A percentile compares a stretch with the other conserved stretches of the same genome.
Evolutionary conservation across 148 eudicot genomes (phyloP).

Genomic region (Rhododendron ovatum): DNA sequence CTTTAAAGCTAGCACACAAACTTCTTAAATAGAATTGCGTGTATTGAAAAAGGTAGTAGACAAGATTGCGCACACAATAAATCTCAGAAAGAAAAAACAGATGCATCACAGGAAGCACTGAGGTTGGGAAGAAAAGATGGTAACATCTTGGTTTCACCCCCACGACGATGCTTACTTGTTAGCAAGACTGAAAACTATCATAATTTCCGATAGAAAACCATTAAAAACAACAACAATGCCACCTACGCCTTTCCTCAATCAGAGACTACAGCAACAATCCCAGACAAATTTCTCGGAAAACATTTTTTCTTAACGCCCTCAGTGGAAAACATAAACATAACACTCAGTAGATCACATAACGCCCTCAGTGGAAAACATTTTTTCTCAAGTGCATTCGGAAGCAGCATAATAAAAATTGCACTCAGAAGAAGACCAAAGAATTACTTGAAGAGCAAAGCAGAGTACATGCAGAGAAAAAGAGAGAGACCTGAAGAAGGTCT

Average conservation of each 20-base stretch:
- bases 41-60: neutral
- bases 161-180: neutral
- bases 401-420: neutral
- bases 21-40: neutral
- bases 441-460: neutral
- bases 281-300: neutral
- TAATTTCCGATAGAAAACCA: neutral
- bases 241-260: neutral
- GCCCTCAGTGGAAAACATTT: neutral
- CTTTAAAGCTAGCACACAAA: neutral
- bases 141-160: neutral
- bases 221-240: neutral
- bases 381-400: neutral
- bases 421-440: neutral
- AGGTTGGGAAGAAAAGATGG: neutral
- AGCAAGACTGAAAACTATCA: neutral
- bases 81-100: neutral
- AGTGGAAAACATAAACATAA: neutral
- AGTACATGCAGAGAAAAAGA: neutral
- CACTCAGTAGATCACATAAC: neutral
- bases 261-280: neutral
- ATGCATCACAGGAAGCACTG: neutral
- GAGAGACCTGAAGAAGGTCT: slow-evolving; percentile 70
- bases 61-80: neutral
- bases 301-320: neutral